A percentile compares a stretch with the other conserved stretches of the same genome.
Evolutionary conservation across 1,284 basidiomycete genomes (phyloP).

Genomic region (Cryptococcus hybrid): DNA sequence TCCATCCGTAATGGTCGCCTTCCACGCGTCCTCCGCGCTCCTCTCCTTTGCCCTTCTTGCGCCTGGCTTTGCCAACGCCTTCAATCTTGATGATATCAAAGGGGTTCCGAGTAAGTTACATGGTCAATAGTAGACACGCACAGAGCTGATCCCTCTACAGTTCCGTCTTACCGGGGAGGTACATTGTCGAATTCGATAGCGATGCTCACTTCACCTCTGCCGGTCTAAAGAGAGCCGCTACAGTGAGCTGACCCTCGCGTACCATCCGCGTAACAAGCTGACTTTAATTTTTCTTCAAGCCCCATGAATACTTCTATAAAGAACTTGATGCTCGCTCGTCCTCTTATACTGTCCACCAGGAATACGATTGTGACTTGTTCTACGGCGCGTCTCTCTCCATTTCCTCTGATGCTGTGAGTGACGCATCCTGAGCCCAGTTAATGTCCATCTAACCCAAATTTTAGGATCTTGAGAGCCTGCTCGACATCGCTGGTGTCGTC

Average conservation of each 20-base stretch:
- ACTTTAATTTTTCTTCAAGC: conserved; percentile 7
- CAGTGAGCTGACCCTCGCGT: background rate
- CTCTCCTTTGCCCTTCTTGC: conserved; percentile 7
- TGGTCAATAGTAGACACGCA: background rate
- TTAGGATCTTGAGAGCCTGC: conserved; percentile 25
- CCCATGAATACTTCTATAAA: conserved; percentile 51
- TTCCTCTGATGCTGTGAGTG: conserved; percentile 27
- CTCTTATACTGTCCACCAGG: conserved; percentile 49
- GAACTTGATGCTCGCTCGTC: conserved; percentile 48
- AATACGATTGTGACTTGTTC: conserved; percentile 54
- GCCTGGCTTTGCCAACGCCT: background rate
- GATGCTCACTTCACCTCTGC: conserved; percentile 24
- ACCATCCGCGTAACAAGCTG: background rate
- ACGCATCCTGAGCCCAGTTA: background rate
- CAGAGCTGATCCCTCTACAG: background rate
- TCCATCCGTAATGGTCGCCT: background rate
- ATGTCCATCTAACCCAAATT: background rate
- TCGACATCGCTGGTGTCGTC: conserved; percentile 27
- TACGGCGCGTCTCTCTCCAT: conserved; percentile 53
- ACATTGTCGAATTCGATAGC: conserved; percentile 44
- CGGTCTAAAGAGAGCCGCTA: conserved; percentile 17
- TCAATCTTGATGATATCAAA: conserved; percentile 11
- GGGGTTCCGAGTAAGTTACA: background rate
- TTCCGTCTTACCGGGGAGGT: conserved; percentile 26
- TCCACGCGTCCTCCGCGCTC: conserved; percentile 1